These are phyloP conservation scores for Ganoderma boninense DNA, from an alignment of 1,284 basidiomycete species.

Conservation along the genomic window DNA sequence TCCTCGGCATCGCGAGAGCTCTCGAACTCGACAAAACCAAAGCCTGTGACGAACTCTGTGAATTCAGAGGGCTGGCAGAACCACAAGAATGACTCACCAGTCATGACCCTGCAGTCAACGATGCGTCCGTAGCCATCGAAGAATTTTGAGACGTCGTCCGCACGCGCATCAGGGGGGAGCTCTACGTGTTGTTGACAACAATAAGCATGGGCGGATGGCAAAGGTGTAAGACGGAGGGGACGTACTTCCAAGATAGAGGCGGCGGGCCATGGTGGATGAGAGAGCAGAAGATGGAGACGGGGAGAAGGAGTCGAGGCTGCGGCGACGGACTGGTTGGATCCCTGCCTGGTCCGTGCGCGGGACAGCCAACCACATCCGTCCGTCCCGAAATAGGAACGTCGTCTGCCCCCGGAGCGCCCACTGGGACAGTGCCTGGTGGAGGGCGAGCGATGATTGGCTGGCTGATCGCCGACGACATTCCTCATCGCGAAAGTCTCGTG, in stretches of 20 bases:
- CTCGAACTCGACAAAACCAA: conserved; percentile 96
- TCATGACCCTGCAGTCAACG: conserved; percentile 93
- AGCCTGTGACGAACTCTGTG: conserved; percentile 56
- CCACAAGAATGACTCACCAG: conserved; percentile 59
- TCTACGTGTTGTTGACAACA: conserved; percentile 49
- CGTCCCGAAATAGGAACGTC: not conserved
- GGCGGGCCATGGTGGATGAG: conserved; percentile 74
- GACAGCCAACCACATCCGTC: conserved; percentile 13
- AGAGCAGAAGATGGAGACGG: conserved; percentile 32
- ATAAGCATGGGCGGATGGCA: not conserved
- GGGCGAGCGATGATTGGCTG: conserved; percentile 17
- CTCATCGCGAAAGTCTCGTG: conserved; percentile 20
- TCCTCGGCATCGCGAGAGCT: conserved; percentile 92
- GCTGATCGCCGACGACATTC: conserved; percentile 16
- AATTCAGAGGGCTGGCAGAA: not conserved
- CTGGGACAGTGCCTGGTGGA: conserved; percentile 29
- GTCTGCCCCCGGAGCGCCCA: conserved; percentile 6
- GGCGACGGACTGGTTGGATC: conserved; percentile 26
- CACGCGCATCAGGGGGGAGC: conserved; percentile 79
- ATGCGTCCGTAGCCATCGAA: conserved; percentile 89
- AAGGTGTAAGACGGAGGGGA: conserved; percentile 12
- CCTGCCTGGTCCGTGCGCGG: conserved; percentile 42
- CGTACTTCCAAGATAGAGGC: conserved; percentile 87
- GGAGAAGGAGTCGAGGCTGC: conserved; percentile 4
- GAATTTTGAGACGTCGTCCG: conserved; percentile 84